These are phyloP conservation scores for Phytophthora constricta DNA, from an alignment of 352 stramenopile species.

Conservation along the genomic window DNA sequence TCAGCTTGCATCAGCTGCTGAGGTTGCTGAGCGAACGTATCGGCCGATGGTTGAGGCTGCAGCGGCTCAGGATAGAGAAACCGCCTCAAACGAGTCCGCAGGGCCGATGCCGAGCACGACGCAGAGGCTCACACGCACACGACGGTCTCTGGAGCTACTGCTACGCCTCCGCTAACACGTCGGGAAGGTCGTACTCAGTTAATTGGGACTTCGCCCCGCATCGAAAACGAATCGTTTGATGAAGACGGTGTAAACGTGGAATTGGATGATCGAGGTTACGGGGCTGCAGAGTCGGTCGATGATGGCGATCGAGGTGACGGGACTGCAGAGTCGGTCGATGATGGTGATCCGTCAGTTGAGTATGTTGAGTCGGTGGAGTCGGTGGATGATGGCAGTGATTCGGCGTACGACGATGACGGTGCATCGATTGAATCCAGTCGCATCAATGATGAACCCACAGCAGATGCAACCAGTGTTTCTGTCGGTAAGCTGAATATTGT, in stretches of 20 bases:
- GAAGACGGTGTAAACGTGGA: background rate
- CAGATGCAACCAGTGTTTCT: slow-evolving; percentile 1
- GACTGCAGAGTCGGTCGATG: background rate
- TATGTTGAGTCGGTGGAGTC: too few relatives aligned
- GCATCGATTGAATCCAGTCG: background rate
- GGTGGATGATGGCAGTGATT: too few relatives aligned
- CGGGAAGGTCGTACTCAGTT: background rate
- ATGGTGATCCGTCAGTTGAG: too few relatives aligned
- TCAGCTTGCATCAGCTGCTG: background rate
- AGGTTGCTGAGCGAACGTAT: background rate
- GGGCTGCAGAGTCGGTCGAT: background rate
- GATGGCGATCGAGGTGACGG: background rate
- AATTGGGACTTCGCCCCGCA: background rate
- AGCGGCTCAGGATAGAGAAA: background rate
- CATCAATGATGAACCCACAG: background rate
- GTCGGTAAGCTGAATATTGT: slow-evolving; percentile 7
- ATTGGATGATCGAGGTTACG: background rate
- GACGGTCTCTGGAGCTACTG: background rate
- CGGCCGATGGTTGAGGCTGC: background rate
- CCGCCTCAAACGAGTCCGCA: background rate
- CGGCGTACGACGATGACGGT: background rate
- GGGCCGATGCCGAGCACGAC: too few relatives aligned
- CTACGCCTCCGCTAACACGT: background rate
- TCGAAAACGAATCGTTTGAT: background rate
- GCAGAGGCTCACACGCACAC: too few relatives aligned